Conservation (phyloP, 1,284 basidiomycete species). For the Microbotryum intermedium region DNA sequence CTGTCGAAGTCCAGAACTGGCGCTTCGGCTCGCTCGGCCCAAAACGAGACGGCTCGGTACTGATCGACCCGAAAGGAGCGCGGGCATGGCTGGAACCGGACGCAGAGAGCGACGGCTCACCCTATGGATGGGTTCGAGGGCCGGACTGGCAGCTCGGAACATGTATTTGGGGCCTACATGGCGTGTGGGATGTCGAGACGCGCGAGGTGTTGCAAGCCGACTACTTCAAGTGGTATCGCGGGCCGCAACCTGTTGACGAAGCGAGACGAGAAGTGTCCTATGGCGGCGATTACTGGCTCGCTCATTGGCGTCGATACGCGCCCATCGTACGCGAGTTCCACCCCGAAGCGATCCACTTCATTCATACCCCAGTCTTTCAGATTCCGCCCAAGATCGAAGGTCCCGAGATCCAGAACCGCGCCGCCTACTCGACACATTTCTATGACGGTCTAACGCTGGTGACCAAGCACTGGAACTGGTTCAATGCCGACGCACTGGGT, state of each 20-base stretch:
- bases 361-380: conserved; percentile 88
- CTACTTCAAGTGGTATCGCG: conserved; percentile 56
- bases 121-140: conserved; percentile 75
- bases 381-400: conserved; percentile 35
- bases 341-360: conserved; percentile 76
- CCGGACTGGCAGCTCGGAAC: conserved; percentile 69
- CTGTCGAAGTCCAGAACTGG: conserved; percentile 78
- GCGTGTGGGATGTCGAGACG: conserved; percentile 73
- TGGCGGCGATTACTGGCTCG: conserved; percentile 71
- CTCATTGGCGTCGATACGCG: conserved; percentile 63
- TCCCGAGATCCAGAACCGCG: conserved; percentile 43
- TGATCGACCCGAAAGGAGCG: conserved; percentile 62
- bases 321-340: conserved; percentile 61
- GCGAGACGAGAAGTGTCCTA: conserved; percentile 50
- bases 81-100: conserved; percentile 32
- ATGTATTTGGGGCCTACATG: conserved; percentile 84
- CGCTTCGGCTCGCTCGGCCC: conserved; percentile 74
- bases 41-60: conserved; percentile 58
- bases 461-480: conserved; percentile 61
- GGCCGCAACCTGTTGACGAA: conserved; percentile 32
- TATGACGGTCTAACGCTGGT: conserved; percentile 75
- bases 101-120: conserved; percentile 33
- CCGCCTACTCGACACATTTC: conserved; percentile 77
- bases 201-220: conserved; percentile 61
- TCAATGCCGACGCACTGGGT: conserved; percentile 65